Percentiles rank a stretch among this genome's conserved stretches.
These are phyloP conservation scores for Fragaria ananassa DNA, from an alignment of 306 rosid genomes.

Conservation along the genomic window DNA sequence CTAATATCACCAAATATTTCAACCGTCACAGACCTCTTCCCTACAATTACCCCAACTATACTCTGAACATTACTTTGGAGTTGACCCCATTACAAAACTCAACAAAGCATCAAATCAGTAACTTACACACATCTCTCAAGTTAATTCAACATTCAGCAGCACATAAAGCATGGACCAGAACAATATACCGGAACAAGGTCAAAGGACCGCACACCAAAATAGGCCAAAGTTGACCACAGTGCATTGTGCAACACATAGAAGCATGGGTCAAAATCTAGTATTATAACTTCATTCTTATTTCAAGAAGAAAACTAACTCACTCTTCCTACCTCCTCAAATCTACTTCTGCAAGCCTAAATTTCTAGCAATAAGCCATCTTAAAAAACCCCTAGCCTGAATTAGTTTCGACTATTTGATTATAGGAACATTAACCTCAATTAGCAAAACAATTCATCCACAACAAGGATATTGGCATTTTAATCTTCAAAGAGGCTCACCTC, in stretches of 20 bases:
- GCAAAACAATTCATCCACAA: not conserved
- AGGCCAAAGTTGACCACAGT: not conserved
- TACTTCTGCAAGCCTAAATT: not conserved
- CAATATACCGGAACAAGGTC: not conserved
- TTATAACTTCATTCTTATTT: not conserved
- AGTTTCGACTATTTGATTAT: not conserved
- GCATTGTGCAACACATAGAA: not conserved
- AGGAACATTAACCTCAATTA: not conserved
- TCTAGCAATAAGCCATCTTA: not conserved
- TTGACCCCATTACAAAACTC: not conserved
- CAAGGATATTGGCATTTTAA: not conserved
- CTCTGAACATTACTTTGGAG: not conserved
- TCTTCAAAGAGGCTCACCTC: slow-evolving; percentile 17
- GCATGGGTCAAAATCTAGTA: not conserved
- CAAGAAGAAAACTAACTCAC: not conserved
- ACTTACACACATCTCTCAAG: not conserved
- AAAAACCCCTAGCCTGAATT: not conserved
- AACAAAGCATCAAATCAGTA: not conserved
- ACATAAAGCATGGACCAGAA: not conserved
- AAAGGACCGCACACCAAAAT: not conserved
- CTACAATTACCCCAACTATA: not conserved
- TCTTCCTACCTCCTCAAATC: not conserved
- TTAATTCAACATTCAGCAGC: not conserved
- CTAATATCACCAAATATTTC: too few relatives aligned
- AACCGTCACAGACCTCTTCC: not conserved